Conservation (phyloP, 148 eudicot species). For the Fagopyrum esculentum region DNA sequence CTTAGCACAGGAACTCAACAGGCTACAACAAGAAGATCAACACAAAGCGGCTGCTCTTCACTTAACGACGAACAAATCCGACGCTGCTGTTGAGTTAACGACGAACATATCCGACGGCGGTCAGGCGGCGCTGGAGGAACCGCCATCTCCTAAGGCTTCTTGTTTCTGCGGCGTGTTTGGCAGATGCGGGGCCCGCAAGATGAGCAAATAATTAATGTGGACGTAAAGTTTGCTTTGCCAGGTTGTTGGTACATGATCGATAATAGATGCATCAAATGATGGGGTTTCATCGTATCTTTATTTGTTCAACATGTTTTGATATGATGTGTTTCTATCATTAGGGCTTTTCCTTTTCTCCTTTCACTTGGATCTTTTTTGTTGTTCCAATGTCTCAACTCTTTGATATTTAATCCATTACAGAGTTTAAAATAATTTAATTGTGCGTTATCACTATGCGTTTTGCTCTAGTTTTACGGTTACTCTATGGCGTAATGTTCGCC, state of each 20-base stretch:
- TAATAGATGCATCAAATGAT: background rate
- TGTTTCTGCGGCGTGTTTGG: slow-evolving; percentile 47
- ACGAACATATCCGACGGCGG: slow-evolving; percentile 13
- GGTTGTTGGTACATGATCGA: background rate
- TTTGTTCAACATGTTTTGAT: background rate
- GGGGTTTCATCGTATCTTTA: slow-evolving; percentile 7
- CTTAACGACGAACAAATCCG: slow-evolving; percentile 20
- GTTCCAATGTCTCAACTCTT: too few relatives aligned
- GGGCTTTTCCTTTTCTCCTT: background rate
- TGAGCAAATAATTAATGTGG: background rate
- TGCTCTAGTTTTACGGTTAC: too few relatives aligned
- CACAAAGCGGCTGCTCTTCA: slow-evolving; percentile 18
- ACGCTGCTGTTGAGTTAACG: background rate
- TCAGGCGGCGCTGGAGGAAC: slow-evolving; percentile 23
- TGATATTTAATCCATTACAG: too few relatives aligned
- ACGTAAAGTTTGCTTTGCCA: background rate
- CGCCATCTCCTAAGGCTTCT: slow-evolving; percentile 62
- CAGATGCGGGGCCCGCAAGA: background rate
- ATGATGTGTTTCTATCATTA: background rate
- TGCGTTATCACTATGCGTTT: too few relatives aligned
- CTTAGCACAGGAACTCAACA: slow-evolving; percentile 7
- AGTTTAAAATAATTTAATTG: too few relatives aligned
- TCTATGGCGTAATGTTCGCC: too few relatives aligned
- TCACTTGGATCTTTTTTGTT: background rate
- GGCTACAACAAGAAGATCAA: background rate